These are phyloP conservation scores for Porpolomopsis calyptriformis DNA, from an alignment of 768 basidiomycete genomes.

Conservation along the genomic window DNA sequence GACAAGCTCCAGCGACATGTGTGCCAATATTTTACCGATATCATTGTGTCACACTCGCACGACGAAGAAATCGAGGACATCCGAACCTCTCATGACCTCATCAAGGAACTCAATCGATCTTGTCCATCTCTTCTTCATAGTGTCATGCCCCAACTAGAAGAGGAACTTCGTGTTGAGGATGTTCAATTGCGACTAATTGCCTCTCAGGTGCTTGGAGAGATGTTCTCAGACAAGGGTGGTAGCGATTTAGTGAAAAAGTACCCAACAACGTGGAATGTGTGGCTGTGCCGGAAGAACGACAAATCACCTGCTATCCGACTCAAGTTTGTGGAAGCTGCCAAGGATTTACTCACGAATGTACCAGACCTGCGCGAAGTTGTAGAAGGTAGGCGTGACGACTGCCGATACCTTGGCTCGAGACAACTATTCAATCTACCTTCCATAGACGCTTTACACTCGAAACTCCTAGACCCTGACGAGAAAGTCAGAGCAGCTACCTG, in stretches of 20 bases:
- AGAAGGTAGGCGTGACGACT: conserved; percentile 46
- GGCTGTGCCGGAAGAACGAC: conserved; percentile 74
- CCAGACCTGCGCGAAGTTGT: conserved; percentile 57
- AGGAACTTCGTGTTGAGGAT: conserved; percentile 75
- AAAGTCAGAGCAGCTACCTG: conserved; percentile 81
- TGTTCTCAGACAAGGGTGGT: conserved; percentile 75
- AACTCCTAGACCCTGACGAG: conserved; percentile 83
- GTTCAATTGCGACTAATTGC: conserved; percentile 62
- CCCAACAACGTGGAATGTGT: conserved; percentile 75
- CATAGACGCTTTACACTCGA: conserved; percentile 47
- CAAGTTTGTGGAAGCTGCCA: conserved; percentile 64
- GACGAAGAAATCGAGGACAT: conserved; percentile 64
- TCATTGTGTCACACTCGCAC: conserved; percentile 51
- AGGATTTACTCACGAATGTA: conserved; percentile 49
- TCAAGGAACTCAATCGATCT: conserved; percentile 69
- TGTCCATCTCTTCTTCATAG: conserved; percentile 78
- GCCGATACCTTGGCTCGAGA: too few relatives aligned
- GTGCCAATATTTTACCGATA: conserved; percentile 87
- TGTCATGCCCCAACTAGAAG: conserved; percentile 88
- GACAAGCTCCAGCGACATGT: conserved; percentile 86
- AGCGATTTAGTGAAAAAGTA: conserved; percentile 70
- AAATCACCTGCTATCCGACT: conserved; percentile 59
- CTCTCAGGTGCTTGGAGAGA: conserved; percentile 80
- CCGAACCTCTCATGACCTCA: conserved; percentile 69
- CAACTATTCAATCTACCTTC: conserved; percentile 1